phyloP scores from a whole-genome alignment of 768 basidiomycete species.

The Tricholoma saponaceum region DNA sequence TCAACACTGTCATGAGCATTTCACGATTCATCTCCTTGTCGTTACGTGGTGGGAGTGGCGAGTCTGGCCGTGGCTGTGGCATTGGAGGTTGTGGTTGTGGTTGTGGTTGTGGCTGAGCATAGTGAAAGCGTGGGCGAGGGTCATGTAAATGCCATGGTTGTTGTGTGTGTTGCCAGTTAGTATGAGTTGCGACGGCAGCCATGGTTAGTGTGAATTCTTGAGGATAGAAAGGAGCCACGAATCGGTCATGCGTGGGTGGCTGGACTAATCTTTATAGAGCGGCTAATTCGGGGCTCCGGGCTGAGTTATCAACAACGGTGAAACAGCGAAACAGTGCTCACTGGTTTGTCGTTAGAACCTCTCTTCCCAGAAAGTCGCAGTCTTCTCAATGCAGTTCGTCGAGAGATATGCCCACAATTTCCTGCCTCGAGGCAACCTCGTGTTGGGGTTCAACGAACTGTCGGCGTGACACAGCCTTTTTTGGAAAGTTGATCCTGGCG shows the following conservation, averaged over 20 bases:
- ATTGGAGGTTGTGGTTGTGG: neutral
- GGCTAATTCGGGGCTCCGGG: neutral
- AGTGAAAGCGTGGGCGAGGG: conserved; percentile 1
- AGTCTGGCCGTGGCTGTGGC: too few species aligned
- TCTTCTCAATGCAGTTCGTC: neutral
- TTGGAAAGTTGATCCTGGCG: neutral
- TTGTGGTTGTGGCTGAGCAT: conserved; percentile 2
- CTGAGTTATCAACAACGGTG: neutral
- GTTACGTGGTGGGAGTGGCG: conserved; percentile 28
- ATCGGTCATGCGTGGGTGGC: neutral
- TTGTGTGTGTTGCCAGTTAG: neutral
- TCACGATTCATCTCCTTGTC: conserved; percentile 35
- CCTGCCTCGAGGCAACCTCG: neutral
- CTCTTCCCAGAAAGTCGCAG: neutral
- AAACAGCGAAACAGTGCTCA: neutral
- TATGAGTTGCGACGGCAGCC: neutral
- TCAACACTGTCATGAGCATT: conserved; percentile 42
- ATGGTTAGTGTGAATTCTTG: neutral
- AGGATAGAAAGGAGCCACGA: neutral
- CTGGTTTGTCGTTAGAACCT: neutral
- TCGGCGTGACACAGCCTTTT: neutral
- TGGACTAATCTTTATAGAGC: neutral
- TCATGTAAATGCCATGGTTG: neutral
- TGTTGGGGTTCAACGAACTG: neutral
- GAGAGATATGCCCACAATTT: neutral